A percentile compares a stretch with the other conserved stretches of the same genome.
Evolutionary conservation across 176 grass and related monocot genomes (phyloP).

Genomic region (Hsuehochloa calcarea): DNA sequence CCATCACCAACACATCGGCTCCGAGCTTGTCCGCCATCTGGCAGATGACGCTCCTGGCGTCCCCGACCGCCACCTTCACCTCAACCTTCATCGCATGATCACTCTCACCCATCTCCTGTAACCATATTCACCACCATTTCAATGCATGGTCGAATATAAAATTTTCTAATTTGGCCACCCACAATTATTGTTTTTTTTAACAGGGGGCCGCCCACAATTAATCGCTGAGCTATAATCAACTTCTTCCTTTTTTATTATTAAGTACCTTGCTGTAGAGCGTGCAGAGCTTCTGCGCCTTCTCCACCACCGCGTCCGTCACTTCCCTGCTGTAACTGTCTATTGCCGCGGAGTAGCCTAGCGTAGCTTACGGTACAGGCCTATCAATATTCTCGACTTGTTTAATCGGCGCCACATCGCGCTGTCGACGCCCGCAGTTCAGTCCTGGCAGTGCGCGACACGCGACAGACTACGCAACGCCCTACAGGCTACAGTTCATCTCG

Average conservation of each 20-base stretch:
- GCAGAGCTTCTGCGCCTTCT: slow-evolving; percentile 65
- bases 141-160: too few species aligned
- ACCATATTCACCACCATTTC: not conserved
- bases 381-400: not conserved
- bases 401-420: too few species aligned
- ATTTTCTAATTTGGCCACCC: too few species aligned
- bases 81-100: slow-evolving; percentile 53
- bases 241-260: too few species aligned
- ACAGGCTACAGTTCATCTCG: too few species aligned
- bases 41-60: slow-evolving; percentile 64
- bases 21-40: slow-evolving; percentile 53
- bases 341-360: slow-evolving; percentile 50
- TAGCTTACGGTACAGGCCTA: not conserved
- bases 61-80: slow-evolving; percentile 54
- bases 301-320: slow-evolving; percentile 62
- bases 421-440: too few species aligned
- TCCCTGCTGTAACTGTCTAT: slow-evolving; percentile 69
- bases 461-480: too few species aligned
- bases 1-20: slow-evolving; percentile 61
- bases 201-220: too few species aligned
- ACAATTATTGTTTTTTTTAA: too few species aligned
- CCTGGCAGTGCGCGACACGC: too few species aligned
- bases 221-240: too few species aligned
- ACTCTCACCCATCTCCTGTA: too few species aligned
- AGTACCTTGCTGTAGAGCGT: slow-evolving; percentile 47